Conservation (phyloP, 1,284 basidiomycete species). For the Fomitopsis betulina region DNA sequence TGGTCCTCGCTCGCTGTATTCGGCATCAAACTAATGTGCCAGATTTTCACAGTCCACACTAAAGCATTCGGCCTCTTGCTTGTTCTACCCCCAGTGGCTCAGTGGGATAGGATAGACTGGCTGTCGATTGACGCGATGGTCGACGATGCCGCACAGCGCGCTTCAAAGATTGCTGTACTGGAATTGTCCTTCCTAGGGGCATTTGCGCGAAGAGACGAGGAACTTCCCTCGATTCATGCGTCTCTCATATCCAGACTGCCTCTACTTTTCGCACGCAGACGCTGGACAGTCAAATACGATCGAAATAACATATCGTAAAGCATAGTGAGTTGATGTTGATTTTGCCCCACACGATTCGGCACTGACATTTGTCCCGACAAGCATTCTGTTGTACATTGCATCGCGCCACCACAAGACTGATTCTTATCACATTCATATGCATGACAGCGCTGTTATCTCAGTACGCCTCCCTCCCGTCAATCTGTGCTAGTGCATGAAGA, state of each 20-base stretch:
- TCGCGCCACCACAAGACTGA: no score
- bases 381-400: no score
- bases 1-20: conserved; percentile 3
- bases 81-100: neutral
- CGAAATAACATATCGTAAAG: no score
- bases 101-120: conserved; percentile 1
- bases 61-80: neutral
- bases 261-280: neutral
- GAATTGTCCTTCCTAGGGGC: neutral
- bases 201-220: neutral
- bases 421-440: no score
- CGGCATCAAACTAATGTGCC: conserved; percentile 3
- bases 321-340: no score
- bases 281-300: neutral
- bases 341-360: no score
- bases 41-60: neutral
- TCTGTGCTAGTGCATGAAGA: no score
- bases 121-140: neutral
- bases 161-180: neutral
- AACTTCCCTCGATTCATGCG: neutral
- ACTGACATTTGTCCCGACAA: no score
- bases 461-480: no score
- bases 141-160: neutral
- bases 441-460: no score
- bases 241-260: neutral